Evolutionary conservation across 371 early-diverging fungal genomes (phyloP), one percentile per base, ranked within the genome.

Genomic region (Mucor mucedo): DNA sequence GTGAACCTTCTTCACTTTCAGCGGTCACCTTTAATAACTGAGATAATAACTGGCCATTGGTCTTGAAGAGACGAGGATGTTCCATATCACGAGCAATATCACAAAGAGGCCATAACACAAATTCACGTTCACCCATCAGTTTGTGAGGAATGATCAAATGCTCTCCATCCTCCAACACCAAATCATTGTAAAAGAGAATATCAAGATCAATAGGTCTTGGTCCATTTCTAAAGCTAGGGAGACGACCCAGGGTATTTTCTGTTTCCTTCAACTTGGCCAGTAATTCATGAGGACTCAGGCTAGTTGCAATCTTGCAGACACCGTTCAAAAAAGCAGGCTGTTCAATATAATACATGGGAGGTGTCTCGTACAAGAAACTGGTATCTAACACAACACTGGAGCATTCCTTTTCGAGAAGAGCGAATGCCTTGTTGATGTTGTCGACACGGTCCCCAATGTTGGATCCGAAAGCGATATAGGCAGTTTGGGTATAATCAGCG

Each of bases 121-220:
- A 99, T 65, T 92, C 94, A 27, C 99, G 88, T 72, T 99, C 98
- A 38, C 86, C 85, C 55, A 98, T 87, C 3, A 85, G 77, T 1
- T 88, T 84, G 75, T 99, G 99, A 30, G 99, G 99, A 32, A 99
- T 94, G 28, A 82, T 88, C 62, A 99, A 77, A 2, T 47, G 61
- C 0, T 84, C 84, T 28, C 55, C 64, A 9, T 90, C 84, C n/a
- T 89, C 68, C 60, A 93, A 72, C 27, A 89, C 89, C 32, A 95
- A 71, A 41, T 88, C 83, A 60, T 95, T 93, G 75, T 93, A 99
- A 65, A 93, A 91, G 35, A 99, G 68, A 57, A 99, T 97, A 70
- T 99, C 99, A 13, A 98, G 83, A 70, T 99, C 99, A 54, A 99
- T 91, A 5, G 91, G 87, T 9, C 99, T 86, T 28, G 97, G 98